Evolutionary conservation across 2,329 filamentous ascomycete genomes (phyloP).

Genomic region (Microcyclospora tardicrescens): DNA sequence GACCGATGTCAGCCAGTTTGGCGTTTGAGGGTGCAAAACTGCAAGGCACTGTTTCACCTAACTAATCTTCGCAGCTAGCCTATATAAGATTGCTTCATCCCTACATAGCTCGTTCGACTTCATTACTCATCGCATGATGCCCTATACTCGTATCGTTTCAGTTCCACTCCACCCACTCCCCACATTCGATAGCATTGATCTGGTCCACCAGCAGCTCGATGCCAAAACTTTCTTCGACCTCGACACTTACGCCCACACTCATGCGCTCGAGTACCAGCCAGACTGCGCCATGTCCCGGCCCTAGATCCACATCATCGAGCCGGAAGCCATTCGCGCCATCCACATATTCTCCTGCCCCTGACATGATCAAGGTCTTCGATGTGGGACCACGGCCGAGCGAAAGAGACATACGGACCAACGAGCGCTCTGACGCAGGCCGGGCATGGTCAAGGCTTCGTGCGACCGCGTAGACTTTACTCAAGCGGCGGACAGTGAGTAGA

Average conservation of each 20-base stretch:
- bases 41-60: no score
- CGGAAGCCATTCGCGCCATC: conserved; percentile 53
- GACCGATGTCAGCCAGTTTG: no score
- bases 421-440: no score
- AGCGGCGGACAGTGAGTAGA: conserved; percentile 35
- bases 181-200: conserved; percentile 30
- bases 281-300: conserved; percentile 47
- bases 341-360: conserved; percentile 60
- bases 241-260: conserved; percentile 37
- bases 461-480: conserved; percentile 29
- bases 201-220: conserved; percentile 36
- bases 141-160: conserved; percentile 11
- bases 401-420: conserved; percentile 23
- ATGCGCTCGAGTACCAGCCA: conserved; percentile 77
- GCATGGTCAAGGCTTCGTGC: conserved; percentile 11
- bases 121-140: neutral
- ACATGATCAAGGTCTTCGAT: conserved; percentile 48
- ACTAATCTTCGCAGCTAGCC: no score
- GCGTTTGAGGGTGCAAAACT: no score
- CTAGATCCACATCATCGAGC: conserved; percentile 61
- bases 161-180: conserved; percentile 34
- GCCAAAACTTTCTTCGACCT: conserved; percentile 37
- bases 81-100: no score
- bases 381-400: conserved; percentile 57
- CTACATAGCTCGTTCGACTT: no score